phyloP scores from a whole-genome alignment of 2,329 filamentous ascomycete genomes.

The Neofusicoccum sp. region DNA sequence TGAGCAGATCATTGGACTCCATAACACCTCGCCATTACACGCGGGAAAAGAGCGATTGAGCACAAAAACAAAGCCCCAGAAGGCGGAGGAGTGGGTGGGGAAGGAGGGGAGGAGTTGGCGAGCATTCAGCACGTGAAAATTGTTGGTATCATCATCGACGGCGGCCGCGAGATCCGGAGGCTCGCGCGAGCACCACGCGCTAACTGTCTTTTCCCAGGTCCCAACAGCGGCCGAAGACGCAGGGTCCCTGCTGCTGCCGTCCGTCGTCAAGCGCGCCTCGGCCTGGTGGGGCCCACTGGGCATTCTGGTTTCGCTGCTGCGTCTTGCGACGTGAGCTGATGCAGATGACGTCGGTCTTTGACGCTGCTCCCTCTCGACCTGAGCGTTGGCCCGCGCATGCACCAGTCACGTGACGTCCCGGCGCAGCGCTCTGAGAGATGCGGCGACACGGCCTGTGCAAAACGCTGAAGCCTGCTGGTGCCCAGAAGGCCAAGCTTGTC shows the following conservation, averaged over 20 bases:
- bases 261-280: not conserved
- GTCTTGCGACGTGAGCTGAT: not conserved
- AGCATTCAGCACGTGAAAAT: constrained; percentile 3
- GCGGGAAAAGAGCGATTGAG: not conserved
- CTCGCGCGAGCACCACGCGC: not conserved
- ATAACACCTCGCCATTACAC: not conserved
- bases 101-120: not conserved
- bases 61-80: not conserved
- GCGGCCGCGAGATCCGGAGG: not conserved
- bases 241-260: not conserved
- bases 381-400: too few species aligned
- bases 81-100: not conserved
- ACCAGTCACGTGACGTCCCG: not conserved
- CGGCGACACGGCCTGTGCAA: too few species aligned
- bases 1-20: not conserved
- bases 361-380: not conserved
- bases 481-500: not conserved
- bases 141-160: not conserved
- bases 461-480: not conserved
- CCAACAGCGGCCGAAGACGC: not conserved
- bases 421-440: too few species aligned
- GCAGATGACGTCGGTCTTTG: not conserved
- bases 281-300: not conserved
- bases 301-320: not conserved
- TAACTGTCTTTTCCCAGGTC: not conserved